Base-by-base conservation (phyloP, 2,329 filamentous ascomycete species). In the Aspergillus ochraceoroseus region DNA sequence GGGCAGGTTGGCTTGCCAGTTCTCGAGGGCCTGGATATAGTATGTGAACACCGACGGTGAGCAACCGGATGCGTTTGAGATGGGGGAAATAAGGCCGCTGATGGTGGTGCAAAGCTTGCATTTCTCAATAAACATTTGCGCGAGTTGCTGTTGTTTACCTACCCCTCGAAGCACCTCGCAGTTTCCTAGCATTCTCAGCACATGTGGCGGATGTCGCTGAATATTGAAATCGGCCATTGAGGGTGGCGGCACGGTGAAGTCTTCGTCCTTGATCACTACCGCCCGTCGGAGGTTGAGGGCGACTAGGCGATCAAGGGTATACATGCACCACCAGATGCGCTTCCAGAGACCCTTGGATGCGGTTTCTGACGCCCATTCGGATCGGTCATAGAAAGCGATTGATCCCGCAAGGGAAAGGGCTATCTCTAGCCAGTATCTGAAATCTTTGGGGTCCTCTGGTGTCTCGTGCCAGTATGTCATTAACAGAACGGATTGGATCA, bases 381-480 rank as follows among this genome's bases (percentile, higher is more conserved):
- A 32, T 13, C 27, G 6, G 15, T 19, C 20, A 28, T 28, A 19
- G 30, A 39, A 30, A n/a, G 41, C 32, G 29, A 38, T 18, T 5
- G 34, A 36, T 3, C 33, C 30, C 6, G 43, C 38, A 12, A 37
- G 33, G 7, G 38, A 38, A 18, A 45, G 38, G 12, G 43, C 43
- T 2, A 45, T 41, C 29, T 41, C 38, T 15, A 41, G 38, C 87
- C 87, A 94, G 59, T 94, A 86, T 81, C 87, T 92, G 31, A 86
- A 26, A 15, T 35, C 87, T 65, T 94, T 94, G 59, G 90, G 85
- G 62, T 92, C 86, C 62, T 94, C 86, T 0, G 87, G 87, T 9
- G 85, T 90, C 65, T 94, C 87, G 63, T 94, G 94, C 82, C 87
- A 94, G 62, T 90, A 94, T 3, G 87, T 92, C 82, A 94, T 86